Evolutionary conservation across 495 filamentous ascomycete genomes (phyloP).

Genomic region (Aspergillus wentii): DNA sequence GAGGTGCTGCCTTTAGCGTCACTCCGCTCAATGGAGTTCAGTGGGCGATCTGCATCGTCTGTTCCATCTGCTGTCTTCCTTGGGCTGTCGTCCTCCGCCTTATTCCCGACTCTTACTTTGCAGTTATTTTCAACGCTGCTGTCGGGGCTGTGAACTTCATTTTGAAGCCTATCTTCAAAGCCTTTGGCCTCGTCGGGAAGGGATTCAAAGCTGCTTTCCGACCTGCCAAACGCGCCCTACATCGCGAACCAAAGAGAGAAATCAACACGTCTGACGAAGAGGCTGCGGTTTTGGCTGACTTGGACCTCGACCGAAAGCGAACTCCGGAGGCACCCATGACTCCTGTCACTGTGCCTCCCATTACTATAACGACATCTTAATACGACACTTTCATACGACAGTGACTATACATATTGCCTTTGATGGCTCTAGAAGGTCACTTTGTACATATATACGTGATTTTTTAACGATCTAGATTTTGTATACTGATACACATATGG

Average conservation of each 20-base stretch:
- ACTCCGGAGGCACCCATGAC: constrained; percentile 16
- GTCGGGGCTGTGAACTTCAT: constrained; percentile 18
- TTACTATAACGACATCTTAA: constrained; percentile 32
- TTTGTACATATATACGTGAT: not conserved
- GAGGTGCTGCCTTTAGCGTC: constrained; percentile 68
- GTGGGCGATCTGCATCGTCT: constrained; percentile 72
- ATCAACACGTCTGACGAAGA: constrained; percentile 9
- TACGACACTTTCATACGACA: too few relatives aligned
- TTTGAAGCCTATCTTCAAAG: constrained; percentile 24
- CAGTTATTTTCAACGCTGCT: constrained; percentile 32
- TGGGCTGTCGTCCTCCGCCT: constrained; percentile 68
- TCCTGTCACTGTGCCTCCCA: constrained; percentile 26
- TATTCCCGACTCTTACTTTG: constrained; percentile 56
- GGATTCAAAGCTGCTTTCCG: constrained; percentile 13
- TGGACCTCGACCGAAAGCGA: constrained; percentile 8
- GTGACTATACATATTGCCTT: too few relatives aligned
- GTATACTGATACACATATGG: too few relatives aligned
- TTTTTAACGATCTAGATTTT: not conserved
- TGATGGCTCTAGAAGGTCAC: too few relatives aligned
- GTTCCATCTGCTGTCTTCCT: constrained; percentile 67
- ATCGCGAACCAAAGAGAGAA: constrained; percentile 7
- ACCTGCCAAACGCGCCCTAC: constrained; percentile 19
- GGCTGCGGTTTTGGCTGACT: constrained; percentile 4
- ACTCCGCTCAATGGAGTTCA: constrained; percentile 59
- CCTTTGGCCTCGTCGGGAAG: constrained; percentile 11